Evolutionary conservation across 2,329 filamentous ascomycete genomes (phyloP).

Genomic region (Fusarium poae): DNA sequence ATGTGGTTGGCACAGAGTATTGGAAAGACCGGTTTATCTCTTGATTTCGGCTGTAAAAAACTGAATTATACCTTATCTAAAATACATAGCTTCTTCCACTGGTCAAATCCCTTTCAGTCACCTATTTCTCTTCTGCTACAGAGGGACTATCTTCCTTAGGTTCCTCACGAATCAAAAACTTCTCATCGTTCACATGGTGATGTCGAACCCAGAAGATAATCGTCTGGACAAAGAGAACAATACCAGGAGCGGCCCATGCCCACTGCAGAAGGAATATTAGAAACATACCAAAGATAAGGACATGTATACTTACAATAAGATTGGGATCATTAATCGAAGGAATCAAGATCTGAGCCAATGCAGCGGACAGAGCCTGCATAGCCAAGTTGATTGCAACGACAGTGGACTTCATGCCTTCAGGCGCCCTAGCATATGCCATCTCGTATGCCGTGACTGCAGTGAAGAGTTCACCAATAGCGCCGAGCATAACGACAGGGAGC

Average conservation of each 20-base stretch:
- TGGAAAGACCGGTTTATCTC: background rate
- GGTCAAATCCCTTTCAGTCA: no score
- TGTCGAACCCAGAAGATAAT: background rate
- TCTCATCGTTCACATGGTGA: background rate
- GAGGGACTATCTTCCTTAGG: background rate
- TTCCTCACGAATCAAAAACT: background rate
- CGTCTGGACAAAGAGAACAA: background rate
- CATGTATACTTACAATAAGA: background rate
- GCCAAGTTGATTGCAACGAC: constrained; percentile 64
- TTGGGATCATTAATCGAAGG: constrained; percentile 54
- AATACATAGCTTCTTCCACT: no score
- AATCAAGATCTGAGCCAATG: constrained; percentile 55
- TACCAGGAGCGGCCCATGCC: background rate
- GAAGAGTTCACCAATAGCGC: constrained; percentile 46
- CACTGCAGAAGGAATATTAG: background rate
- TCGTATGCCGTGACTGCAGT: constrained; percentile 45
- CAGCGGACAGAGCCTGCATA: constrained; percentile 62
- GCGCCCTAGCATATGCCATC: constrained; percentile 64
- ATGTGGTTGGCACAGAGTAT: background rate
- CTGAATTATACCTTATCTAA: background rate
- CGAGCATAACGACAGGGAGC: background rate
- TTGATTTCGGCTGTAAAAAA: background rate
- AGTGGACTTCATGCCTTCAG: constrained; percentile 64
- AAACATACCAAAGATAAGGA: no score
- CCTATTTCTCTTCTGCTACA: no score